A percentile compares a stretch with the other conserved stretches of the same genome.
Conservation (phyloP, 306 rosid species). For the Mimosa bimucronata region DNA sequence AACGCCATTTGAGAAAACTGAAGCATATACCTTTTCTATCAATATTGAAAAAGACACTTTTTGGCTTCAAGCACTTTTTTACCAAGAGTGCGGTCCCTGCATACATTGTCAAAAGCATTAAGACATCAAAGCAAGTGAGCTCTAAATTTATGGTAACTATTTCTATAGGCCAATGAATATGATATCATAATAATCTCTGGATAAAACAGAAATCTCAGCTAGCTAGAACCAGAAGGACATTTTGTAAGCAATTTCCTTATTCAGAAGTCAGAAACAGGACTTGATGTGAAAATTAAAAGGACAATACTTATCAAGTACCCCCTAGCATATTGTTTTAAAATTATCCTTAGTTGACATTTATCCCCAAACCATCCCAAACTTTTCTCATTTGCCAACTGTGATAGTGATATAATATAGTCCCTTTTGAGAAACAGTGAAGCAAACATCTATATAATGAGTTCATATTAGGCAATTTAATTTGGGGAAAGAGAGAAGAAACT, state of each 20-base stretch:
- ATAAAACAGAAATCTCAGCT: background rate
- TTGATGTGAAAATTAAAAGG: background rate
- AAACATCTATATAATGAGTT: background rate
- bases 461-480: background rate
- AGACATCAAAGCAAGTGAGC: background rate
- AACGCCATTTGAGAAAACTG: background rate
- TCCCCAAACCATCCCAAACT: no score
- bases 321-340: background rate
- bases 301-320: background rate
- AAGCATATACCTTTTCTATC: constrained; percentile 73
- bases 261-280: background rate
- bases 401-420: background rate
- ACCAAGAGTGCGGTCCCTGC: constrained; percentile 92
- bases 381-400: background rate
- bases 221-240: background rate
- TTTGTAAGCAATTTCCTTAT: background rate
- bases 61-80: constrained; percentile 84
- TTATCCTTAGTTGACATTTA: background rate
- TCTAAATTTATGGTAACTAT: background rate
- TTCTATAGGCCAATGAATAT: background rate
- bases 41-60: constrained; percentile 76
- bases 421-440: background rate
- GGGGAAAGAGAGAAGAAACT: background rate
- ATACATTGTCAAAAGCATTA: constrained; percentile 54
- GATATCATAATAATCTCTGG: background rate